Evolutionary conservation across 106 monocot species (phyloP), one percentile per base, ranked within the genome.

Genomic region (Platanthera zijinensis): DNA sequence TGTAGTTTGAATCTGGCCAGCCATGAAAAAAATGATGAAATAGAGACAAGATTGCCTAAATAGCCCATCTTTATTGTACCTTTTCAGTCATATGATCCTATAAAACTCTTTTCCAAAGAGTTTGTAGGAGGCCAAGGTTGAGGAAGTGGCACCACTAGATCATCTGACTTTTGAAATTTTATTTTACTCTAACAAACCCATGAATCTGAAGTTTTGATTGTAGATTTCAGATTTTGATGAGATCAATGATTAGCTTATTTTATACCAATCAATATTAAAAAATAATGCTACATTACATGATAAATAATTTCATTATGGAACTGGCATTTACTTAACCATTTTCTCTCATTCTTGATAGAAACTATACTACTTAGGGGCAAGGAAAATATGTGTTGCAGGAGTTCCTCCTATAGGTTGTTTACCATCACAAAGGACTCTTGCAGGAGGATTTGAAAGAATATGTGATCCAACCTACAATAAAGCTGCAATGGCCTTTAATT

Each of bases 381-480:
- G 82, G 54, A 85, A 39, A 25, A 86, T 86, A n/a, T 77, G 47
- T 28, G 76, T 84, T 32, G 77, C 84, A 32, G 82, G 86, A 11
- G 74, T 74, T 62, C 84, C 89, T 67, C 85, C 85, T 0, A 51
- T 85, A 45, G 85, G 85, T 71, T 85, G 85, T 39, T 61, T 85
- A 45, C 85, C 85, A 71, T 85, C 85, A 76, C 85, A 85, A 66
- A 82, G 85, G 25, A 85, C 85, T 8, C 76, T 84, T 10, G 78
- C 22, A 50, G 92, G 92, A 63, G 92, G 92, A 6, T 78, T 79
- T 22, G 46, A 63, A 48, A 81, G 92, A 71, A 69, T 28, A 0
- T 92, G 92, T 22, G 85, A 77, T n/a, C 47, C 78, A 21, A 57
- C 53, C 15, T 70, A 81, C 28, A 92, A 92, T 54, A 53, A 82